phyloP scores from a whole-genome alignment of 2,329 filamentous ascomycete genomes.

The Fusarium sp. region DNA sequence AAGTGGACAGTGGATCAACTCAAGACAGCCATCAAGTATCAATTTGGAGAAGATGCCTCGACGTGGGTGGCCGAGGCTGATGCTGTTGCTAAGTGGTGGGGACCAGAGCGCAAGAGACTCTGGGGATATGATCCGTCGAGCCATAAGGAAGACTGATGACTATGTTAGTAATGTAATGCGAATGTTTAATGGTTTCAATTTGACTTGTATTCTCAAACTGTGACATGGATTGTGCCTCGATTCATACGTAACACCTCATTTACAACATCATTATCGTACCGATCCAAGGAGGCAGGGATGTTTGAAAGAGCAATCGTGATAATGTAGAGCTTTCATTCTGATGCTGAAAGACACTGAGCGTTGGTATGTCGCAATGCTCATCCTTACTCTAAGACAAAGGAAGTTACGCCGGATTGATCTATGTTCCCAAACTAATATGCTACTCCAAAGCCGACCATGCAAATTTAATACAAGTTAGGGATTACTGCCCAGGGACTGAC shows the following conservation, averaged over 20 bases:
- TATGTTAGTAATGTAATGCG: slow-evolving; percentile 17
- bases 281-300: too few species aligned
- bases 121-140: slow-evolving; percentile 41
- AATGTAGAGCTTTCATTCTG: too few species aligned
- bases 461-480: slow-evolving; percentile 20
- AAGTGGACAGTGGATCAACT: slow-evolving; percentile 48
- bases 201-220: background rate
- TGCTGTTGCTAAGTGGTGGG: slow-evolving; percentile 43
- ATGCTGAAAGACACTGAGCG: too few species aligned
- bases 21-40: slow-evolving; percentile 39
- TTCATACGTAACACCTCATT: too few species aligned
- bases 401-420: slow-evolving; percentile 4
- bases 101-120: slow-evolving; percentile 42
- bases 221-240: background rate
- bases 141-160: slow-evolving; percentile 18
- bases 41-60: slow-evolving; percentile 41
- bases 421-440: slow-evolving; percentile 1
- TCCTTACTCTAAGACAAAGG: background rate
- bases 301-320: too few species aligned
- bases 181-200: slow-evolving; percentile 28
- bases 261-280: too few species aligned
- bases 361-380: background rate
- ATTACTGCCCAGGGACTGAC: background rate
- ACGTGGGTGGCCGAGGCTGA: slow-evolving; percentile 50
- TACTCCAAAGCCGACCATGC: slow-evolving; percentile 6